Evolutionary conservation across 169 alveolate genomes (phyloP).

Genomic region (Plasmodium vivax): DNA sequence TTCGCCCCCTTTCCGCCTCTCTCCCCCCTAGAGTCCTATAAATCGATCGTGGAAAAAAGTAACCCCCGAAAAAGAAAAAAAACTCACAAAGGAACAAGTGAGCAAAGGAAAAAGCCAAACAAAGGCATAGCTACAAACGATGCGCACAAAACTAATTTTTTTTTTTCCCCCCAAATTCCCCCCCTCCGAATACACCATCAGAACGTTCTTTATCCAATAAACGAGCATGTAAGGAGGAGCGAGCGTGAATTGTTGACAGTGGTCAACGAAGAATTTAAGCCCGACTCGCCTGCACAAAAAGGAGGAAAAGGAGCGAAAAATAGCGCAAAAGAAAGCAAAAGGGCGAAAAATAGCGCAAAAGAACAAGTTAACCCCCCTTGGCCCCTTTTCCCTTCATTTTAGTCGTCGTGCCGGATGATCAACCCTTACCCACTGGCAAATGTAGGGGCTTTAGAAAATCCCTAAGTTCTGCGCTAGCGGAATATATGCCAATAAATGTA

Average conservation of each 20-base stretch:
- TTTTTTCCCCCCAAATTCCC: neutral
- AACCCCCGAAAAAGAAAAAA: neutral
- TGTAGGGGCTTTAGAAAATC: neutral
- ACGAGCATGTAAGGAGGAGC: neutral
- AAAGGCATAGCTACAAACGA: neutral
- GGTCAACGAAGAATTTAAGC: neutral
- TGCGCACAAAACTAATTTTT: neutral
- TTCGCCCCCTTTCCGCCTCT: neutral
- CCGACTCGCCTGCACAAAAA: neutral
- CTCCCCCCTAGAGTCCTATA: neutral
- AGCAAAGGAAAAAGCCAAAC: neutral
- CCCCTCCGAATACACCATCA: neutral
- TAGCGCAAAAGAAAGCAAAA: too few relatives aligned
- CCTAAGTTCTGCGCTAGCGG: neutral
- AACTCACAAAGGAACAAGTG: neutral
- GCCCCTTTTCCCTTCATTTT: neutral
- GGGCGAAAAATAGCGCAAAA: neutral
- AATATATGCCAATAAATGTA: neutral
- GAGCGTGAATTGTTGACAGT: neutral
- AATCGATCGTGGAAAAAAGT: neutral
- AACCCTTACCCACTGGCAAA: neutral
- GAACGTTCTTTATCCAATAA: neutral
- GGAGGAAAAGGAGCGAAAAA: neutral
- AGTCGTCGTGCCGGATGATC: neutral
- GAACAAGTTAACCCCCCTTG: neutral